phyloP scores from a whole-genome alignment of 2,329 filamentous ascomycete species.

The Ophiocordyceps camponoti-leonardi region DNA sequence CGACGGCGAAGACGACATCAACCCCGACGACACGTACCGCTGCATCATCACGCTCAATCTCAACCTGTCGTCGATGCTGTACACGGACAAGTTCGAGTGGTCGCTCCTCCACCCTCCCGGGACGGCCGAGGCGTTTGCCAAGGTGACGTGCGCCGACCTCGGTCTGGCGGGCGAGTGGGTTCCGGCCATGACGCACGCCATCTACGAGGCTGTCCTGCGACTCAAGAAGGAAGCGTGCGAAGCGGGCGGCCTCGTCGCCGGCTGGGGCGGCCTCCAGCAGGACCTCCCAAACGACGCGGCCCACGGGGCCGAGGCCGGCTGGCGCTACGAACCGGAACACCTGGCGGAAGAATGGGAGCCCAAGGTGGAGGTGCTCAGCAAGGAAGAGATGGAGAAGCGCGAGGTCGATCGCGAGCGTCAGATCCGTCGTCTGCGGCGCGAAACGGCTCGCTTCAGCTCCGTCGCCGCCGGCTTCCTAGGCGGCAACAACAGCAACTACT shows the following conservation, averaged over 20 bases:
- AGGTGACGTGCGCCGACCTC: conserved; percentile 81
- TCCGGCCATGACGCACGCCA: conserved; percentile 83
- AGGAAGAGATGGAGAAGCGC: conserved; percentile 94
- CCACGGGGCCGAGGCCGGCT: conserved; percentile 68
- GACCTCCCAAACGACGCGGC: conserved; percentile 84
- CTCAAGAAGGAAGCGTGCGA: conserved; percentile 95
- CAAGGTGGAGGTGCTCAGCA: conserved; percentile 64
- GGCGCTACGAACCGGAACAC: conserved; percentile 88
- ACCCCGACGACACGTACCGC: conserved; percentile 86
- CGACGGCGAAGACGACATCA: conserved; percentile 52
- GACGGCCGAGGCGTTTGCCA: conserved; percentile 82
- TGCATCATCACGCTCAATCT: conserved; percentile 85
- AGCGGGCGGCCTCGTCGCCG: conserved; percentile 68
- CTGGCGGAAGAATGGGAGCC: conserved; percentile 74
- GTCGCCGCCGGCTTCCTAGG: conserved; percentile 59
- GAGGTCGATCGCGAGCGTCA: conserved; percentile 90
- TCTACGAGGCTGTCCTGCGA: conserved; percentile 84
- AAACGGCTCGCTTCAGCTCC: conserved; percentile 84
- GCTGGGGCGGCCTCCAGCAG: conserved; percentile 37
- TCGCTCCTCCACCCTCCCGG: conserved; percentile 83
- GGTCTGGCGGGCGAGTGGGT: conserved; percentile 87
- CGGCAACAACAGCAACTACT: conserved; percentile 19
- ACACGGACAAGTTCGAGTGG: conserved; percentile 97
- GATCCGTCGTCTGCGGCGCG: conserved; percentile 67
- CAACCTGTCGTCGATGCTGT: conserved; percentile 78